phyloP scores from a whole-genome alignment of 2,329 filamentous ascomycete genomes.

The Claviceps maximensis region DNA sequence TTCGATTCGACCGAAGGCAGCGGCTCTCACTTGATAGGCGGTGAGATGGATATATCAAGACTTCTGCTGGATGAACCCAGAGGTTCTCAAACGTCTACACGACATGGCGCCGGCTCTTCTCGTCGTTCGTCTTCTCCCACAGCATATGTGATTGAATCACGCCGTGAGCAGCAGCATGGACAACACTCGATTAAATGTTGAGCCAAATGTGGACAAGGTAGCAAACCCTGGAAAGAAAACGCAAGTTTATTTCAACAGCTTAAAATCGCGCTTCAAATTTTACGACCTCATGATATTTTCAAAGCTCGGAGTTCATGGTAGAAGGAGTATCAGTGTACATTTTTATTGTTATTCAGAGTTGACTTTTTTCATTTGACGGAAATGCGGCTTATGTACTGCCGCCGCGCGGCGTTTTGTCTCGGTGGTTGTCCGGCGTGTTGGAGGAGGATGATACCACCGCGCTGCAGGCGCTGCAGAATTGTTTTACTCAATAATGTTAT shows the following conservation, averaged over 20 bases:
- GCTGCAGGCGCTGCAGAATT: background rate
- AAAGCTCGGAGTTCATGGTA: background rate
- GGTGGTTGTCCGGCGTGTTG: background rate
- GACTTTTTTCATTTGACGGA: background rate
- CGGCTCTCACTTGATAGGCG: slow-evolving; percentile 27
- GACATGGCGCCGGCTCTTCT: slow-evolving; percentile 15
- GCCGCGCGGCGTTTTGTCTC: background rate
- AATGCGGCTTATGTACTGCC: background rate
- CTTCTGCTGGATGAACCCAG: slow-evolving; percentile 42
- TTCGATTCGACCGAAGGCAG: slow-evolving; percentile 33
- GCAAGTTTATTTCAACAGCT: too few species aligned
- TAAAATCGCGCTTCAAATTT: background rate
- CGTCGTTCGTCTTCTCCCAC: slow-evolving; percentile 14
- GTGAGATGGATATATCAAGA: slow-evolving; percentile 50
- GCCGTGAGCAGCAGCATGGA: slow-evolving; percentile 8
- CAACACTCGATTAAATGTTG: slow-evolving; percentile 9
- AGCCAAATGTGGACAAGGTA: background rate
- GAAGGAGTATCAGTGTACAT: background rate
- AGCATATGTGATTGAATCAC: slow-evolving; percentile 8
- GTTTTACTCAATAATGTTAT: background rate
- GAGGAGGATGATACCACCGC: background rate
- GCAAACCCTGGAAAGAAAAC: too few species aligned
- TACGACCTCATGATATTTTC: background rate
- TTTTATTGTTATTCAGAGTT: background rate
- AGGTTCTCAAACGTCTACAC: slow-evolving; percentile 12